Conservation (phyloP, 2,329 filamentous ascomycete species). For the Fusarium mundagurra region DNA sequence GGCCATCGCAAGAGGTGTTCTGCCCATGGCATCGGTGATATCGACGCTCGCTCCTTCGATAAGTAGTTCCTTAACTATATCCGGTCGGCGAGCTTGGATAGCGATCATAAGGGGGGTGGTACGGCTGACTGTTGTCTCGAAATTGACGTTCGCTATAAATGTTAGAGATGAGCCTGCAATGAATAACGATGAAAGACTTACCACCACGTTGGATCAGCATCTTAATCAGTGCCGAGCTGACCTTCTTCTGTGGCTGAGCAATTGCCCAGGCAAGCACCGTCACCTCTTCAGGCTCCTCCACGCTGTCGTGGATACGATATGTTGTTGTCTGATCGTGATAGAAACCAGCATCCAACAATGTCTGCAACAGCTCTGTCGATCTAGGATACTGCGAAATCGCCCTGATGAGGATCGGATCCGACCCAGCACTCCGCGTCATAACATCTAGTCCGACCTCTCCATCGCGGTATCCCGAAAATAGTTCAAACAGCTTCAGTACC, state of each 20-base stretch:
- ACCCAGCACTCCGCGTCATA: constrained; percentile 55
- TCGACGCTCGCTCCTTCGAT: constrained; percentile 69
- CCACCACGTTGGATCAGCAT: constrained; percentile 61
- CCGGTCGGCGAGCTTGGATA: constrained; percentile 63
- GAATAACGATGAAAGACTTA: constrained; percentile 38
- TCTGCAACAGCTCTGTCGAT: constrained; percentile 61
- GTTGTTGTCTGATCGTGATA: constrained; percentile 65
- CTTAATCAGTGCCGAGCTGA: constrained; percentile 67
- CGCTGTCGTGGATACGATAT: constrained; percentile 55
- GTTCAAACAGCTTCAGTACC: constrained; percentile 59
- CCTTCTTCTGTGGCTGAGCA: constrained; percentile 69
- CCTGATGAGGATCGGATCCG: constrained; percentile 60
- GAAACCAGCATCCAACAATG: constrained; percentile 65
- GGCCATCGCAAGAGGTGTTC: constrained; percentile 69
- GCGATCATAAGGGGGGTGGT: constrained; percentile 69
- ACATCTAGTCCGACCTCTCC: constrained; percentile 62
- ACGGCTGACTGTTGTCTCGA: constrained; percentile 61
- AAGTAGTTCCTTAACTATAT: constrained; percentile 66
- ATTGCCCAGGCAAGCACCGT: constrained; percentile 70
- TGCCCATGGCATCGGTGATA: constrained; percentile 63
- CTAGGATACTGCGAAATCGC: constrained; percentile 65
- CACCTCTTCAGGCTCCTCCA: constrained; percentile 63
- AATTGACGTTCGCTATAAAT: constrained; percentile 64
- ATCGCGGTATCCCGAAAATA: constrained; percentile 62
- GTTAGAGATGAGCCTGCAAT: constrained; percentile 15